phyloP scores from a whole-genome alignment of 306 rosid genomes.

The Pyrus pyrifolia region DNA sequence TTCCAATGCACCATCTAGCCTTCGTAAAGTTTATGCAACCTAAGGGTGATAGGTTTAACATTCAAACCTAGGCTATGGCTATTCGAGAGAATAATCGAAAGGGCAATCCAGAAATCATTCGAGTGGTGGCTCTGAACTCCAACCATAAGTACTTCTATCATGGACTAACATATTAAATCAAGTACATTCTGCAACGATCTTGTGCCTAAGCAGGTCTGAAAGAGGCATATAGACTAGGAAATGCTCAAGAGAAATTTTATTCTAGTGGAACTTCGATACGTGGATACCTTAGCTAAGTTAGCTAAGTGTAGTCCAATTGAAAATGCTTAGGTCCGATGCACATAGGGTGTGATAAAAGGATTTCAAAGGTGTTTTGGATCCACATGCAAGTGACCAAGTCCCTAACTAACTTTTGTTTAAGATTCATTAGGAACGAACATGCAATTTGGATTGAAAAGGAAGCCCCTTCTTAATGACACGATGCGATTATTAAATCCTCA shows the following conservation, averaged over 20 bases:
- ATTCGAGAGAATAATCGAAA: too few species aligned
- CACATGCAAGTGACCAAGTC: not conserved
- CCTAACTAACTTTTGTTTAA: too few species aligned
- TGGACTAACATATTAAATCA: too few species aligned
- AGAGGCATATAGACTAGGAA: not conserved
- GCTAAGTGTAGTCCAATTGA: too few species aligned
- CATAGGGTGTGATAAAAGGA: not conserved
- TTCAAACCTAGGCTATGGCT: not conserved
- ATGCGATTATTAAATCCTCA: not conserved
- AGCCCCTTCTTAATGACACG: not conserved
- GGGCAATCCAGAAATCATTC: not conserved
- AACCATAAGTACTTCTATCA: not conserved
- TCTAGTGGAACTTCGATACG: not conserved
- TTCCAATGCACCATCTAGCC: not conserved
- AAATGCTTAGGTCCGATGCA: not conserved
- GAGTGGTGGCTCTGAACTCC: not conserved
- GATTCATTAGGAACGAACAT: not conserved
- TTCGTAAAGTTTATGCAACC: not conserved
- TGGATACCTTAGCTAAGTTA: too few species aligned
- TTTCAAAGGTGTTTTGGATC: not conserved
- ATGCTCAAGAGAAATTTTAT: not conserved
- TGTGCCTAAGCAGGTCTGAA: not conserved
- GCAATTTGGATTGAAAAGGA: not conserved
- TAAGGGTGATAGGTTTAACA: too few species aligned
- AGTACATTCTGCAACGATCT: too few species aligned